Percentiles rank a stretch among this genome's conserved stretches.
Conservation (phyloP, 805 yeast genomes). For the Pichia gijzeniarum region DNA sequence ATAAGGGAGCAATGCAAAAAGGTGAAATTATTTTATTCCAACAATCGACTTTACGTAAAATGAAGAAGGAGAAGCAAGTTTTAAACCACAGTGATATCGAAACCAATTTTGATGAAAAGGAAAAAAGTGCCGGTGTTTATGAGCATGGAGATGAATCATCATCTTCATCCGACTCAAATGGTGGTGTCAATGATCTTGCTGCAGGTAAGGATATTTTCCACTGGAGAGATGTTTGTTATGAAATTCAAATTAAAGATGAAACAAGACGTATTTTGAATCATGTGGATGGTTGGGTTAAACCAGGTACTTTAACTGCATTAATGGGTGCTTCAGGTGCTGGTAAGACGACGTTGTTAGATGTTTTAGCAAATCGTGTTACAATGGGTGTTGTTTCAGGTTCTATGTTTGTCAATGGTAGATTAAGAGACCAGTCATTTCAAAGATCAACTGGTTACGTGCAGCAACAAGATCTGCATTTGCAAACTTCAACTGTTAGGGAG, state of each 20-base stretch:
- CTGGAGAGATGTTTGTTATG: slow-evolving; percentile 72
- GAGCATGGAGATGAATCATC: slow-evolving; percentile 17
- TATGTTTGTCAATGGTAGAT: slow-evolving; percentile 49
- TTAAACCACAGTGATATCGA: slow-evolving; percentile 26
- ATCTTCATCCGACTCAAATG: slow-evolving; percentile 13
- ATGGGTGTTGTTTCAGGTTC: slow-evolving; percentile 55
- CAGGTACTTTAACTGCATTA: slow-evolving; percentile 72
- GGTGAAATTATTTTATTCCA: slow-evolving; percentile 67
- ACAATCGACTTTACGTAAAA: slow-evolving; percentile 38
- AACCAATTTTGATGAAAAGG: slow-evolving; percentile 16
- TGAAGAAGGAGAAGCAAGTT: slow-evolving; percentile 35
- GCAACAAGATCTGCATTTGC: slow-evolving; percentile 52
- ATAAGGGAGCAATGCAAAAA: slow-evolving; percentile 58
- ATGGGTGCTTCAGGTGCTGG: slow-evolving; percentile 67
- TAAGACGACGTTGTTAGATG: slow-evolving; percentile 50
- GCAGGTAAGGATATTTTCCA: slow-evolving; percentile 53
- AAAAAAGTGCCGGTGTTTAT: slow-evolving; percentile 23
- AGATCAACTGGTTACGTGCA: slow-evolving; percentile 55
- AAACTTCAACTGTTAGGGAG: slow-evolving; percentile 47
- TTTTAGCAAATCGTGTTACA: slow-evolving; percentile 46
- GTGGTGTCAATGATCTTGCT: slow-evolving; percentile 25
- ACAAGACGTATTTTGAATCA: slow-evolving; percentile 53
- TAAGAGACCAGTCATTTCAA: slow-evolving; percentile 42
- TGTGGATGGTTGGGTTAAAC: slow-evolving; percentile 80
- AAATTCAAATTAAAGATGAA: slow-evolving; percentile 55